Evolutionary conservation across 2,329 filamentous ascomycete species (phyloP).

Genomic region (Lasiodiplodia citricola): DNA sequence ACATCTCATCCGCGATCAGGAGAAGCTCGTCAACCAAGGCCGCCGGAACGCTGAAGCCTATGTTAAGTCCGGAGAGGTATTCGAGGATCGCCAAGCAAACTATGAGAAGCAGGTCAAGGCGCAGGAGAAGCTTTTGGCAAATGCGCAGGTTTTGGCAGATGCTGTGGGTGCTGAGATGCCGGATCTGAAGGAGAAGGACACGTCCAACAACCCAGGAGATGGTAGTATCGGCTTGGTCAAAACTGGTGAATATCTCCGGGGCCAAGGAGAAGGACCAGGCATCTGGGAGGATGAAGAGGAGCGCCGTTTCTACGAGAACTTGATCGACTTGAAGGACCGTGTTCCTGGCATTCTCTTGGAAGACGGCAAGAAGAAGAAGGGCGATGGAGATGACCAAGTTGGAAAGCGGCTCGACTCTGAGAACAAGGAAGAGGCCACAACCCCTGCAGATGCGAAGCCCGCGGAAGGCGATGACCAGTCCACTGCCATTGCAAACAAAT

Average conservation of each 20-base stretch:
- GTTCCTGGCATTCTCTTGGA: conserved; percentile 93
- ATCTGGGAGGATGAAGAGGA: conserved; percentile 99
- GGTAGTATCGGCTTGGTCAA: conserved; percentile 92
- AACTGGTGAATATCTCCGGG: conserved; percentile 88
- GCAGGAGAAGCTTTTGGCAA: conserved; percentile 87
- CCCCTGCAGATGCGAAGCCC: conserved; percentile 54
- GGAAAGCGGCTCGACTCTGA: conserved; percentile 72
- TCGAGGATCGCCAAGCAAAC: conserved; percentile 94
- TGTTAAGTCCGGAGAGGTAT: conserved; percentile 97
- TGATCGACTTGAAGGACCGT: conserved; percentile 93
- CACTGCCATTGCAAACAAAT: conserved; percentile 95
- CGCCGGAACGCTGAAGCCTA: conserved; percentile 97
- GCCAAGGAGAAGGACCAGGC: conserved; percentile 85
- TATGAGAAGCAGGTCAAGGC: conserved; percentile 93
- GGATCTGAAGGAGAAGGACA: conserved; percentile 82
- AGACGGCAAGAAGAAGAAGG: conserved; percentile 92
- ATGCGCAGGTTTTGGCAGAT: conserved; percentile 90
- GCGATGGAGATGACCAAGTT: conserved; percentile 78
- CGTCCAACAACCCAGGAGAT: conserved; percentile 67
- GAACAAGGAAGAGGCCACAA: conserved; percentile 40
- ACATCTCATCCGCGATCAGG: conserved; percentile 90
- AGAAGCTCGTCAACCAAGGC: conserved; percentile 82
- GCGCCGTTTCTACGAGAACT: conserved; percentile 95
- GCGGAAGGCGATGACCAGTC: conserved; percentile 78
- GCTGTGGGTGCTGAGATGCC: conserved; percentile 91